Base-by-base conservation (phyloP, 139 green algal genomes). In the Deuterostichococcus epilithicus region DNA sequence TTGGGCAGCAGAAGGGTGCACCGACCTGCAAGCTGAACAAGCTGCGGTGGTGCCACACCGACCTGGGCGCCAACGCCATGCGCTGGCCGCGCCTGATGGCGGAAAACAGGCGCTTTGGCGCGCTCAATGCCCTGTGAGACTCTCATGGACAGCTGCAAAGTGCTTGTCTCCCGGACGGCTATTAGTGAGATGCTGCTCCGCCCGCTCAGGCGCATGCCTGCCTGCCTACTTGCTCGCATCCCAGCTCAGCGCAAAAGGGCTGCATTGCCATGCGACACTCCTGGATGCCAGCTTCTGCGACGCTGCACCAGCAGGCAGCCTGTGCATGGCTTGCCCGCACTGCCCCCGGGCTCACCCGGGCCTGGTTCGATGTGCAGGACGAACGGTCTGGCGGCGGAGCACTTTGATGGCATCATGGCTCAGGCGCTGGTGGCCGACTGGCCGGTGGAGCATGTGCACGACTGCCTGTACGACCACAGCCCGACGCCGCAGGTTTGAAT, bases 1-100 rank as follows among this genome's bases (percentile, higher is more conserved):
- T 96, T 76, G 81, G 84, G 23, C 73, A 79, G 28, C 68, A 52
- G 2, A 47, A 77, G 0, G 80, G 58, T 3, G 28, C 79, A 4
- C 80, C 85, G 34, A 36, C 78, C 36, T 96, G 92, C 88, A 97
- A 97, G 77, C 36, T 70, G 22, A 97, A 97, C 78, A 68, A 38
- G 39, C 69, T 94, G 82, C 66, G 79, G 25, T 93, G 90, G 87
- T 95, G 89, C 82, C 89, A 95, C 42, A 94, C 88, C 1, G 92
- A 97, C 86, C 80, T 97, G 66, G 90, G 91, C 0, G 88, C 92
- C 30, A 88, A 87, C 37, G 88, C 80, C 0, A 83, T 93, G 59
- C 76, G 66, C 28, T 92, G 86, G 79, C 68, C 60, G 3, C 68
- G 82, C 0, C 85, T 96, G 1, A 42, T 92, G 15, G 35, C 30